Percentiles rank a stretch among this genome's conserved stretches.
Conservation (phyloP, 257 asterid genomes). For the Euphrasia confusa region DNA sequence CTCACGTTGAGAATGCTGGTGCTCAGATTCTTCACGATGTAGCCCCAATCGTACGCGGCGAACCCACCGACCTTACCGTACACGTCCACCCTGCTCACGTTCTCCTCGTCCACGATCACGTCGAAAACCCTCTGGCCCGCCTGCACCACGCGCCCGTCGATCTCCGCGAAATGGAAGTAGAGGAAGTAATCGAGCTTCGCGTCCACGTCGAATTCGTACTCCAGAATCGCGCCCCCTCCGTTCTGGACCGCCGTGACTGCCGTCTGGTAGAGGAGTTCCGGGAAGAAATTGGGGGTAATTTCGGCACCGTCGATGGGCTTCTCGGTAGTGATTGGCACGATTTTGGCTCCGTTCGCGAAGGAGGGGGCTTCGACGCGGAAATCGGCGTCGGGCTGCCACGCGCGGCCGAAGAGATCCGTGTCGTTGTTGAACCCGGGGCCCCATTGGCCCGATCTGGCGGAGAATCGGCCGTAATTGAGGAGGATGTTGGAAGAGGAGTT, state of each 20-base stretch:
- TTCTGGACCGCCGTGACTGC: constrained; percentile 50
- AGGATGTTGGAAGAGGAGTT: constrained; percentile 44
- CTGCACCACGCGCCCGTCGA: constrained; percentile 61
- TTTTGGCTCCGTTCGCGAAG: constrained; percentile 27
- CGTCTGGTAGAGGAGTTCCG: constrained; percentile 63
- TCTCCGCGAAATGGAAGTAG: constrained; percentile 92
- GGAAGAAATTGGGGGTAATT: constrained; percentile 69
- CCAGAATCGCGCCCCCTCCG: constrained; percentile 57
- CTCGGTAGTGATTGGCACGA: constrained; percentile 52
- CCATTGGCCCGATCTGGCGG: constrained; percentile 85
- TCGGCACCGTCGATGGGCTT: constrained; percentile 47
- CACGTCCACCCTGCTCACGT: constrained; percentile 71
- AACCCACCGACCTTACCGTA: constrained; percentile 69
- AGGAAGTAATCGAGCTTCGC: constrained; percentile 84
- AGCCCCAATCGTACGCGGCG: constrained; percentile 74
- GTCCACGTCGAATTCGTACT: constrained; percentile 63
- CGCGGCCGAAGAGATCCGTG: constrained; percentile 70
- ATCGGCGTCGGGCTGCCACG: constrained; percentile 72
- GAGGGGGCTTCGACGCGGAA: constrained; percentile 29
- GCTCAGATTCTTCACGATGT: constrained; percentile 81
- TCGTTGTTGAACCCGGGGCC: constrained; percentile 90
- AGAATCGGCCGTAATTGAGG: constrained; percentile 83
- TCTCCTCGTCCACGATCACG: constrained; percentile 64
- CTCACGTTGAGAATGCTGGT: constrained; percentile 53
- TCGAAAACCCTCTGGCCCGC: constrained; percentile 88